Evolutionary conservation across 768 basidiomycete species (phyloP).

Genomic region (Russula dissimulans): DNA sequence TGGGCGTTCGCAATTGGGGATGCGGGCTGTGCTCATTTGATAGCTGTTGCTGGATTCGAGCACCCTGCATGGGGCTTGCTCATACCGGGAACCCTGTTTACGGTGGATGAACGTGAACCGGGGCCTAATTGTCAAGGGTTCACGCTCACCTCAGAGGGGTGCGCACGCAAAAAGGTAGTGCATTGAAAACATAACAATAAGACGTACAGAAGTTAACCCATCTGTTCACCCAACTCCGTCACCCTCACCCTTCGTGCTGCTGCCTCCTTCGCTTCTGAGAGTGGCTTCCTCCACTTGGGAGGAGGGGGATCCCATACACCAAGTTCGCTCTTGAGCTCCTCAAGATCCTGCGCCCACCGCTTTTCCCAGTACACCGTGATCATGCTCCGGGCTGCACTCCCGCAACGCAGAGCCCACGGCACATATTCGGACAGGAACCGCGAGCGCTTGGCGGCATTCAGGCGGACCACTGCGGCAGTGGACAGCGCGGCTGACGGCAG

Average conservation of each 20-base stretch:
- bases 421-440: constrained; percentile 69
- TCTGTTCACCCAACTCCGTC: not conserved
- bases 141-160: constrained; percentile 1
- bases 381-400: constrained; percentile 61
- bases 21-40: not conserved
- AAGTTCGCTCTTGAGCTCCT: constrained; percentile 76
- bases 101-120: not conserved
- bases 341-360: constrained; percentile 77
- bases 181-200: constrained; percentile 3
- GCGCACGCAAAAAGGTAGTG: constrained; percentile 8
- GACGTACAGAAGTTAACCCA: constrained; percentile 10
- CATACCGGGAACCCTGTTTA: not conserved
- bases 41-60: not conserved
- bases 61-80: not conserved
- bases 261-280: constrained; percentile 52
- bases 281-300: constrained; percentile 56
- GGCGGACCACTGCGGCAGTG: constrained; percentile 68
- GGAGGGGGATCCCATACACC: constrained; percentile 80
- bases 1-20: no score
- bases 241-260: constrained; percentile 22
- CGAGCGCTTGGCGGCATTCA: constrained; percentile 37
- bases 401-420: constrained; percentile 87
- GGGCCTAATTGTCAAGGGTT: not conserved
- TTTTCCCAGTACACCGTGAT: constrained; percentile 96
- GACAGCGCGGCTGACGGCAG: constrained; percentile 83